Percentiles rank a stretch among this genome's conserved stretches.
These are phyloP conservation scores for Corchorus capsularis DNA, from an alignment of 345 rosid genomes.

Conservation along the genomic window DNA sequence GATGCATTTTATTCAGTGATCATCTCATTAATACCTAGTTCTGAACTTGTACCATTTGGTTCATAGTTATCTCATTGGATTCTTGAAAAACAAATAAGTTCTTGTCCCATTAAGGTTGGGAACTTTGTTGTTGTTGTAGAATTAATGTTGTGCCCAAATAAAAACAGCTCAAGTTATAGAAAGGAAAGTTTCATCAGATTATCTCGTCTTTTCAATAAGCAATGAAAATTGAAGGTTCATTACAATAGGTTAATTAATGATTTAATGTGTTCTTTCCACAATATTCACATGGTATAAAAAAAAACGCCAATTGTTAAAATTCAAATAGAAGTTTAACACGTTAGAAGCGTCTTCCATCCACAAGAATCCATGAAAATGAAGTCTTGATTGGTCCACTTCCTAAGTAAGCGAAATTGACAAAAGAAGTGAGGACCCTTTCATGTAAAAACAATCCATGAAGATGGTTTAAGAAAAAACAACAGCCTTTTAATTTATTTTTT, in stretches of 20 bases:
- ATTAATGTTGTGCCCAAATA: not conserved
- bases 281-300: too few species aligned
- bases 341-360: too few species aligned
- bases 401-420: not conserved
- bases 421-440: not conserved
- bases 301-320: too few species aligned
- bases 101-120: not conserved
- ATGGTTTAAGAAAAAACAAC: too few species aligned
- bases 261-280: too few species aligned
- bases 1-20: not conserved
- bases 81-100: conserved; percentile 1
- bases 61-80: not conserved
- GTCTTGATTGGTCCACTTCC: conserved; percentile 2
- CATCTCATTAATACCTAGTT: not conserved
- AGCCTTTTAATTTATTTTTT: too few species aligned
- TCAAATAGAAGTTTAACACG: too few species aligned
- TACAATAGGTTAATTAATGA: too few species aligned
- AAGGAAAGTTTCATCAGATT: not conserved
- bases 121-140: conserved; percentile 1
- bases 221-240: not conserved
- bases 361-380: not conserved
- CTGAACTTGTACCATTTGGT: not conserved
- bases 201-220: too few species aligned
- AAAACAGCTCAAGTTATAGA: not conserved
- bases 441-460: not conserved